phyloP scores from a whole-genome alignment of 164 flowering plant species.

The Nymphaea colorata region DNA sequence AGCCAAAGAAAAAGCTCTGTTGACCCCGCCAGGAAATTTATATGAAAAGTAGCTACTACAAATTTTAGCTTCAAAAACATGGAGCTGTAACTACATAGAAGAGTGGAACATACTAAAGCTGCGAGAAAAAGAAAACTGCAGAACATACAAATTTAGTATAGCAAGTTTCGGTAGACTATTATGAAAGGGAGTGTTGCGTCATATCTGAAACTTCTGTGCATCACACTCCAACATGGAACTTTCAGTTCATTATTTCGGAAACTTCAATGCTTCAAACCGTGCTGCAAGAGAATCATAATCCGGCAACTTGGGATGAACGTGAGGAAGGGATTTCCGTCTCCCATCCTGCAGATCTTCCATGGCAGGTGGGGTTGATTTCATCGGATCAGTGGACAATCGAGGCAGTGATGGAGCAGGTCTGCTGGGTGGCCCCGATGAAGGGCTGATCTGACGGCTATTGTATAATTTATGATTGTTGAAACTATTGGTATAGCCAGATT shows the following conservation, averaged over 20 bases:
- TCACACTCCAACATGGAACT: neutral
- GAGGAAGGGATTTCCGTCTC: constrained; percentile 19
- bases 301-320: constrained; percentile 81
- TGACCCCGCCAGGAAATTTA: too few relatives aligned
- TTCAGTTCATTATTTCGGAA: constrained; percentile 21
- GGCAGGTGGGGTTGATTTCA: constrained; percentile 5
- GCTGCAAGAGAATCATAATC: constrained; percentile 80
- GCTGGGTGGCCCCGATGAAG: constrained; percentile 24
- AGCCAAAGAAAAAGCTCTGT: too few relatives aligned
- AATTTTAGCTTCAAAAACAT: too few relatives aligned
- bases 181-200: too few relatives aligned
- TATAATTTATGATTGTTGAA: constrained; percentile 1
- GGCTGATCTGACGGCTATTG: neutral
- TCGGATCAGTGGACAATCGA: constrained; percentile 5
- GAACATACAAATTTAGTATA: too few relatives aligned
- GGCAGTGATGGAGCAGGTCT: constrained; percentile 41
- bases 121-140: too few relatives aligned
- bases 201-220: neutral
- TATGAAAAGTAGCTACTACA: too few relatives aligned
- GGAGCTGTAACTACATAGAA: too few relatives aligned
- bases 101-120: too few relatives aligned
- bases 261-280: constrained; percentile 84
- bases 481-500: constrained; percentile 25
- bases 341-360: constrained; percentile 3
- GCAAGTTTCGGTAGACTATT: too few relatives aligned